These are phyloP conservation scores for Geotrichum cucujoidarum DNA, from an alignment of 1,139 yeast genomes.

Conservation along the genomic window DNA sequence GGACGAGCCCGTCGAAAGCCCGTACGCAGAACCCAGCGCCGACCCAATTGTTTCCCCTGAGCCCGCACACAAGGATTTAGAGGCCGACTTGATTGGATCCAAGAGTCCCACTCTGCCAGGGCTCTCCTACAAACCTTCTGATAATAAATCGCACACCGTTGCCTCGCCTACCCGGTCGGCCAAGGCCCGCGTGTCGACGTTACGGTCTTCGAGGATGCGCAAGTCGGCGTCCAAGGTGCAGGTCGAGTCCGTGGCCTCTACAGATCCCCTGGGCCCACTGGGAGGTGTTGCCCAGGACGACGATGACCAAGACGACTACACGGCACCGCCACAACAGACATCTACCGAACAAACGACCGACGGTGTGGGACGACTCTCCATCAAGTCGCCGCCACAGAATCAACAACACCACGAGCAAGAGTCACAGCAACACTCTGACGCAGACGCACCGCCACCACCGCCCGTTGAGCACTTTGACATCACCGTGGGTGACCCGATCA, in stretches of 20 bases:
- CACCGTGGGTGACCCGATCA: slow-evolving; percentile 83
- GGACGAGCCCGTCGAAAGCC: not conserved
- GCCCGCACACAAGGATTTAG: not conserved
- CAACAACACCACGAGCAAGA: not conserved
- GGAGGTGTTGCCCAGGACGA: not conserved
- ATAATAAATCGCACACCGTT: not conserved
- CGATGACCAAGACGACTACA: not conserved
- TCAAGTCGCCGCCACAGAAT: not conserved
- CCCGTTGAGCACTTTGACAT: slow-evolving; percentile 45
- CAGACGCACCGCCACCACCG: not conserved
- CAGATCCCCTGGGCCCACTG: slow-evolving; percentile 13
- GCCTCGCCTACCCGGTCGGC: slow-evolving; percentile 4
- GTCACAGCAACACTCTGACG: too few species aligned
- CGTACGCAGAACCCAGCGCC: not conserved
- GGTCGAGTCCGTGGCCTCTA: slow-evolving; percentile 13
- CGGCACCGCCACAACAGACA: not conserved
- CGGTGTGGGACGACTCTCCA: not conserved
- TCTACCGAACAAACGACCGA: not conserved
- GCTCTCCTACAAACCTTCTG: slow-evolving; percentile 1
- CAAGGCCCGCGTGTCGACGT: slow-evolving; percentile 8
- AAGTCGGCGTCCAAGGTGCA: slow-evolving; percentile 9
- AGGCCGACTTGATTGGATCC: not conserved
- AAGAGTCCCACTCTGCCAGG: not conserved
- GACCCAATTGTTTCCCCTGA: not conserved
- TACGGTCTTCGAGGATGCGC: slow-evolving; percentile 8